Base-by-base conservation (phyloP, 1,284 basidiomycete species). In the Agaricales sp. region DNA sequence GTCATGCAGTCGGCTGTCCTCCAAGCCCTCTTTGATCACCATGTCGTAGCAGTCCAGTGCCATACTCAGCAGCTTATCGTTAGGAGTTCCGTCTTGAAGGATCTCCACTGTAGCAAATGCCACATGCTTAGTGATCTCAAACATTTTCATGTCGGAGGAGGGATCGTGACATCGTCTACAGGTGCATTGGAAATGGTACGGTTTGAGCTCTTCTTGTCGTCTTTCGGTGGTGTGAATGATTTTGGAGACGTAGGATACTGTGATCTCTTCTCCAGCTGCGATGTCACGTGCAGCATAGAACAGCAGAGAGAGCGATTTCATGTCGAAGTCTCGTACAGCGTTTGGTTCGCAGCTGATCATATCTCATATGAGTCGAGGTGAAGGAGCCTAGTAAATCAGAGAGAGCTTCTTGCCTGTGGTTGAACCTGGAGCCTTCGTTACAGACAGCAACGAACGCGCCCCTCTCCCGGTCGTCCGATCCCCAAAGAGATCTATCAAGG, bases 191-290 rank as follows among this genome's bases (percentile, higher is more conserved):
- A 51, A 51, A 21, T 38, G 46, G 37, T 51, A 51, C 1, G 46
- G 50, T 12, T 35, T 38, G 25, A 51, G 45, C 21, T 14, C 30
- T 13, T 41, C 41, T 22, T 47, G 45, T 16, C 50, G 46, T n/a
- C n/a, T n/a, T 12, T 14, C 19, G 4, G 46, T 35, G 25, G 46
- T 41, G 21, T 45, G 30, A 16, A 16, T n/a, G 11, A 13, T 12
- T 2, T 41, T 3, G 11, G 3, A 19, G n/a, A 21, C 22, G 30
- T 51, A 51, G n/a, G 25, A 4, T 3, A 45, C 35, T 13, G 46
- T 47, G 46, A 51, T 37, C 38, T 51, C 50, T 30, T 51, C 50
- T 25, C 49, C 49, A 37, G n/a, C 45, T 24, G 22, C 25, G 45
- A 51, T 47, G n/a, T 25, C 22, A 4, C 50, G 50, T 12, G 37